These are phyloP conservation scores for Entrophospora sp. DNA, from an alignment of 192 early-diverging fungal species.

Conservation along the genomic window DNA sequence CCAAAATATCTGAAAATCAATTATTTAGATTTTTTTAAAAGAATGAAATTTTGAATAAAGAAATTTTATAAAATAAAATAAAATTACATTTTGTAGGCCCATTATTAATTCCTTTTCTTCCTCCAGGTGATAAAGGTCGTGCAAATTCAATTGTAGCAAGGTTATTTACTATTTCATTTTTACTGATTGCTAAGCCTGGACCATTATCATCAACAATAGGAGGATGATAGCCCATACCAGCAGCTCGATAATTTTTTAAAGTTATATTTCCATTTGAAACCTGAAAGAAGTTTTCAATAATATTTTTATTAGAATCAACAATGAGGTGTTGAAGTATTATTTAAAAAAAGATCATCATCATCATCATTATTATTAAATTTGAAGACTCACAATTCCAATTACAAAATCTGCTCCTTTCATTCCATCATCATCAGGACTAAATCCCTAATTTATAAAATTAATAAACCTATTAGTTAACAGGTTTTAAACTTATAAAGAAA, in stretches of 20 bases:
- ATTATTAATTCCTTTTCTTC: neutral
- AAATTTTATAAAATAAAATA: neutral
- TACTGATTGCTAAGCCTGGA: too few relatives aligned
- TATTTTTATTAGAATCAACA: too few relatives aligned
- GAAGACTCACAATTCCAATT: neutral
- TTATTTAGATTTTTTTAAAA: neutral
- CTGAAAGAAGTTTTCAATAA: too few relatives aligned
- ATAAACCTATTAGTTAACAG: neutral
- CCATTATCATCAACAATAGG: neutral
- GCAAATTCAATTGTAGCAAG: neutral
- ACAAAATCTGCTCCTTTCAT: constrained; percentile 9
- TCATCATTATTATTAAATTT: too few relatives aligned
- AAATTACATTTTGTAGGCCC: neutral
- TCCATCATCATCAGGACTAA: neutral
- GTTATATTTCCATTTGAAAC: neutral
- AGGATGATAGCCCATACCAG: neutral
- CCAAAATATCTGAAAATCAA: neutral
- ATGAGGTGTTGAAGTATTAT: neutral
- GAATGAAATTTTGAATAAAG: neutral
- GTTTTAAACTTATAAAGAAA: too few relatives aligned
- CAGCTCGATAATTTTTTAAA: neutral
- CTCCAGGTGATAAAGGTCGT: neutral
- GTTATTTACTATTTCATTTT: too few relatives aligned
- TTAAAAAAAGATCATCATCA: neutral
- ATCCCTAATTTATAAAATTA: neutral